Evolutionary conservation across 306 rosid species (phyloP).

Genomic region (Pterocarpus macrocarpus): DNA sequence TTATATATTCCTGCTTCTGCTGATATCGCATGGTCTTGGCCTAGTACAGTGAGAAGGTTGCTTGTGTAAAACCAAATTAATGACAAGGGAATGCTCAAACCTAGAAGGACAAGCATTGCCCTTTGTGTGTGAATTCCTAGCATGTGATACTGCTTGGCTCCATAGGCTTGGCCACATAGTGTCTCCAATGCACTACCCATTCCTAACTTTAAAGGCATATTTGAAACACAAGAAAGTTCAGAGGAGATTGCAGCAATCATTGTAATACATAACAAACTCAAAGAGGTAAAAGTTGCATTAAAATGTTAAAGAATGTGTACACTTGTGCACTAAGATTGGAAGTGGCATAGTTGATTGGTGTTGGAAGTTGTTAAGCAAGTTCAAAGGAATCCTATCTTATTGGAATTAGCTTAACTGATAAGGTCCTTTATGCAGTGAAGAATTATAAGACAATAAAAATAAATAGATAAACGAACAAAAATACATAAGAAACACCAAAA

Average conservation of each 20-base stretch:
- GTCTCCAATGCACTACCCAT: slow-evolving; percentile 75
- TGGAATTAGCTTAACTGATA: neutral
- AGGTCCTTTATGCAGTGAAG: neutral
- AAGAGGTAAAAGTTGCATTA: neutral
- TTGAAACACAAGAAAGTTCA: slow-evolving; percentile 9
- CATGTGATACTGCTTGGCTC: slow-evolving; percentile 64
- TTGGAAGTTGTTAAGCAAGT: neutral
- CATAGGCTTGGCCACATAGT: slow-evolving; percentile 70
- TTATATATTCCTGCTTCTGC: slow-evolving; percentile 56
- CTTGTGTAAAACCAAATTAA: slow-evolving; percentile 57
- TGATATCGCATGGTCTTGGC: slow-evolving; percentile 61
- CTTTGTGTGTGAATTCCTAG: slow-evolving; percentile 66
- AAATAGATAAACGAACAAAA: neutral
- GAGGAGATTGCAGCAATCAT: neutral
- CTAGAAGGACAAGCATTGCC: slow-evolving; percentile 60
- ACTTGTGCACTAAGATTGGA: neutral
- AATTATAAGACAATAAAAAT: neutral
- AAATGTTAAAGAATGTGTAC: neutral
- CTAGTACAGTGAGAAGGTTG: slow-evolving; percentile 51
- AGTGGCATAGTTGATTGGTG: neutral
- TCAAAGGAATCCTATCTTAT: neutral
- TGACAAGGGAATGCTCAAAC: slow-evolving; percentile 54
- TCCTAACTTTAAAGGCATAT: slow-evolving; percentile 54
- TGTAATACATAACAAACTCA: neutral
- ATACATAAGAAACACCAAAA: neutral